Conservation (phyloP, 2,329 filamentous ascomycete species). For the Phaeosphaeriaceae sp. region DNA sequence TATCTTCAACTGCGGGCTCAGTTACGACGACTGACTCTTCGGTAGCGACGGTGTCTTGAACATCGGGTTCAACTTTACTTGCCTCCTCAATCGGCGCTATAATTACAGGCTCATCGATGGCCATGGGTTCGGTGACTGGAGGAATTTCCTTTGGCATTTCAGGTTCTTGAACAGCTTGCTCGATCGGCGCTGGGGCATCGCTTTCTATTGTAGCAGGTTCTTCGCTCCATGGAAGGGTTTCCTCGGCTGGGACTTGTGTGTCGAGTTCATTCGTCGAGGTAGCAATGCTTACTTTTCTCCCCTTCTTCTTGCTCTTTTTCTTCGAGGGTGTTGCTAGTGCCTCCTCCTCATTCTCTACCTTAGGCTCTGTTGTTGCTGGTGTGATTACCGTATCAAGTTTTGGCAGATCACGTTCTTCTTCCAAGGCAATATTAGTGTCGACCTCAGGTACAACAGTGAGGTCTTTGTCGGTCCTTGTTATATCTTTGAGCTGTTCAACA, state of each 20-base stretch:
- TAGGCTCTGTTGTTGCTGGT: too few species aligned
- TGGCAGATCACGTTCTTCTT: too few species aligned
- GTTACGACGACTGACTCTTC: conserved; percentile 2
- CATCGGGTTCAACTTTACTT: background rate
- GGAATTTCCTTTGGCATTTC: background rate
- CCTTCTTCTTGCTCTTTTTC: conserved; percentile 38
- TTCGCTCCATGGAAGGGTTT: background rate
- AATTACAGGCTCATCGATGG: background rate
- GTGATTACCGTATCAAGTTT: too few species aligned
- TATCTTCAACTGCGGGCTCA: conserved; percentile 7
- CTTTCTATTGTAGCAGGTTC: background rate
- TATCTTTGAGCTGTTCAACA: too few species aligned
- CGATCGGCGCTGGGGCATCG: background rate
- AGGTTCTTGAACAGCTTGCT: background rate
- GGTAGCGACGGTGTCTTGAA: conserved; percentile 5
- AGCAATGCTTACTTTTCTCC: conserved; percentile 23
- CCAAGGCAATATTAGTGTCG: too few species aligned
- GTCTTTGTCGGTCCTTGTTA: too few species aligned
- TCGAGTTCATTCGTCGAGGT: conserved; percentile 5
- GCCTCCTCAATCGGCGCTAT: background rate
- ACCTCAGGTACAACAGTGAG: too few species aligned
- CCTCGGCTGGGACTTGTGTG: background rate
- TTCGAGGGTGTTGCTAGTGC: conserved; percentile 2
- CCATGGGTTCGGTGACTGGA: background rate
- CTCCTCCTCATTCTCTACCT: background rate